A percentile compares a stretch with the other conserved stretches of the same genome.
Evolutionary conservation across 441 rosid genomes (phyloP).

Genomic region (Breynia disticha): DNA sequence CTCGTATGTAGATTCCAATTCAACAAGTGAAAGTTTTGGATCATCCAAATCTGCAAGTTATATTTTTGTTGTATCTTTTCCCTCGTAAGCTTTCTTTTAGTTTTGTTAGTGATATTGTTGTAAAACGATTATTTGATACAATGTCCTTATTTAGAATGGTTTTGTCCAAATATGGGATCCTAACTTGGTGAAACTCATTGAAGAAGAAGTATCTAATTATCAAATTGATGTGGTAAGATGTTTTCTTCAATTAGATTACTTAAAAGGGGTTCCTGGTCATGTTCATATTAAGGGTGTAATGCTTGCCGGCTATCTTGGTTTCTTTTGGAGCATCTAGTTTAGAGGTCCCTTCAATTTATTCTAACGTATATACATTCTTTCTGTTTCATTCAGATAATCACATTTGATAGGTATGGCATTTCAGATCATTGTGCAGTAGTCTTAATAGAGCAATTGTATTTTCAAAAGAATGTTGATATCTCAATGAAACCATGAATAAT

Average conservation of each 20-base stretch:
- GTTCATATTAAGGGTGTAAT: neutral
- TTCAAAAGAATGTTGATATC: neutral
- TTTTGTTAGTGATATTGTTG: constrained; percentile 6
- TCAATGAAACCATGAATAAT: neutral
- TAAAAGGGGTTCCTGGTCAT: too few species aligned
- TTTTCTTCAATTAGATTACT: constrained; percentile 5
- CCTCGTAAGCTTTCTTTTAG: neutral
- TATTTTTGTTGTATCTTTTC: constrained; percentile 1
- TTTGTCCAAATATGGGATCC: constrained; percentile 62
- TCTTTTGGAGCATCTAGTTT: neutral
- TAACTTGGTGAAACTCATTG: constrained; percentile 41
- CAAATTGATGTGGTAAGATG: constrained; percentile 44
- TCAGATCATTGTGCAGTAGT: constrained; percentile 49
- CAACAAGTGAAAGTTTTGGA: constrained; percentile 59
- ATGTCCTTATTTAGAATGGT: constrained; percentile 50
- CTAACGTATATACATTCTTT: neutral
- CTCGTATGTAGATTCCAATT: constrained; percentile 36
- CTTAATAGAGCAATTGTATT: neutral
- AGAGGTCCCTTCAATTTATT: neutral
- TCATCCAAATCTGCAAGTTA: constrained; percentile 63
- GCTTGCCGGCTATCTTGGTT: neutral
- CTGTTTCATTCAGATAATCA: constrained; percentile 41
- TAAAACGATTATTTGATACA: constrained; percentile 1
- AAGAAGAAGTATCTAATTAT: constrained; percentile 41
- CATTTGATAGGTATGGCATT: constrained; percentile 69